These are phyloP conservation scores for Lepidopterella palustris DNA, from an alignment of 495 filamentous ascomycete species.

Conservation along the genomic window DNA sequence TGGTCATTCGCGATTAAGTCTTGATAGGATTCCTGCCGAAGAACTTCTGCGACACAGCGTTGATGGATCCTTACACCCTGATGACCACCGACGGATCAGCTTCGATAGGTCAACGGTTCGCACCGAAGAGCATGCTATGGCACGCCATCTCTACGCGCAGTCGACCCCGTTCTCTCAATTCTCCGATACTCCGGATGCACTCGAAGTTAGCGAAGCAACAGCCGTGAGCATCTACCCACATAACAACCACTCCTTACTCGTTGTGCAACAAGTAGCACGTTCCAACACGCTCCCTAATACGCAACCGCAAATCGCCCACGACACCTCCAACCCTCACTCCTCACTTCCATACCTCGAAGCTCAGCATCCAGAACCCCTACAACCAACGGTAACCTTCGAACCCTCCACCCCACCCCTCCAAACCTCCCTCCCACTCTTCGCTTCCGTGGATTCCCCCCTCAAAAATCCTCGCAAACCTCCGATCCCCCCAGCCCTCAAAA, in stretches of 20 bases:
- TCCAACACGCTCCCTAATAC: conserved; percentile 16
- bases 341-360: not conserved
- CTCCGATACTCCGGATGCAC: conserved; percentile 49
- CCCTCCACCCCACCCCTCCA: conserved; percentile 28
- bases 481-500: conserved; percentile 60
- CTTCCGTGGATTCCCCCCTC: conserved; percentile 40
- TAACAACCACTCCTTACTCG: conserved; percentile 75
- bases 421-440: not conserved
- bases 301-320: not conserved
- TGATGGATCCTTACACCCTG: conserved; percentile 17
- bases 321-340: not conserved
- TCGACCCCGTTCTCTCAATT: conserved; percentile 53
- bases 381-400: conserved; percentile 24
- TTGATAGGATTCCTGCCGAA: conserved; percentile 14
- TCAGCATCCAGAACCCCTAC: not conserved
- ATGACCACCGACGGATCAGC: conserved; percentile 21
- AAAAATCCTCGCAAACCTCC: conserved; percentile 70
- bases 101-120: conserved; percentile 21
- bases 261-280: conserved; percentile 56
- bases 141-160: conserved; percentile 47
- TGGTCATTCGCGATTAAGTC: conserved; percentile 4
- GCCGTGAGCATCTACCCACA: conserved; percentile 80
- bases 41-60: conserved; percentile 21
- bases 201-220: conserved; percentile 68
- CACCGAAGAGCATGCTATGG: conserved; percentile 48